Evolutionary conservation across 192 early-diverging fungal genomes (phyloP), one percentile per base, ranked within the genome.

Genomic region (Dispira simplex): DNA sequence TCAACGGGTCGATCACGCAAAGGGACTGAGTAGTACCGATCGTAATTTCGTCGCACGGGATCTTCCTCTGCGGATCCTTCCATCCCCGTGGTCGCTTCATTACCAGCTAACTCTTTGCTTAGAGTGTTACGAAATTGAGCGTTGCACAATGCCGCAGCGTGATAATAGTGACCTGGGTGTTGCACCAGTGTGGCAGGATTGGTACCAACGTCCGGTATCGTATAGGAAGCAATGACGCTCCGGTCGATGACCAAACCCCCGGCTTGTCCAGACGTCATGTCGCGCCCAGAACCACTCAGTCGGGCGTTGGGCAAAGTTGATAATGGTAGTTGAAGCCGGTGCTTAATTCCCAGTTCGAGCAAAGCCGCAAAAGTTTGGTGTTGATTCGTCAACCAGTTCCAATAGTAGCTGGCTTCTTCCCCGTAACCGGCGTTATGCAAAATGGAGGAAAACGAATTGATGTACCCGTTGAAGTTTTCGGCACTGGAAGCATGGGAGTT

Each of bases 141-240:
- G 46, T 81, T 82, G 64, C 84, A 86, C 55, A 79, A 74, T 0
- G 91, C 90, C 43, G 90, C 81, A 9, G 79, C 63, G 64, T 87
- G 79, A 67, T 90, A 94, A 67, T 91, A 90, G 65, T 78, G 91
- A 12, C 91, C 91, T 32, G 90, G 83, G 75, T 92, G 90, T 65
- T 92, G 91, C 11, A 94, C 72, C 11, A 91, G 74, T 23, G 79
- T 68, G 39, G 75, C 71, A 5, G 89, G 79, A 68, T 86, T 86
- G 32, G 32, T 39, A 39, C 32, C 32, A 39, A 39, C 6, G 6
- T 39, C 32, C 32, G 32, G 32, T 39, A 39, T 6, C 32, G 32
- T 39, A 39, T 39, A 39, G 32, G 32, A 39, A 39, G 32, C 32
- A 39, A 39, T 39, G 32, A 39, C 32, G 6, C 32, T 39, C 32